Percentiles rank a stretch among this genome's conserved stretches.
Evolutionary conservation across 768 basidiomycete genomes (phyloP).

Genomic region (Podaxis mareebaensis): DNA sequence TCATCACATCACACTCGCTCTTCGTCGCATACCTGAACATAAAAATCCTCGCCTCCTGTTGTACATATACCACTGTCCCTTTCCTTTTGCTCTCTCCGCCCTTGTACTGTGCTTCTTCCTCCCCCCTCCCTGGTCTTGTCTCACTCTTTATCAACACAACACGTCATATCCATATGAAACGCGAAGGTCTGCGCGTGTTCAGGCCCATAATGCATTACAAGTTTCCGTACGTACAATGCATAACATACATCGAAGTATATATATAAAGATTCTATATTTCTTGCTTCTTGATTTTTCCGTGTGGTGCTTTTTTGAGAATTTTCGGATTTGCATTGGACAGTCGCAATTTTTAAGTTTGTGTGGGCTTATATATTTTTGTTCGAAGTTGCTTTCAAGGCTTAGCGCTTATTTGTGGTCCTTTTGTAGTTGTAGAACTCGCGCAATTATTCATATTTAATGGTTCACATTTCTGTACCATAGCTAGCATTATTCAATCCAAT

Average conservation of each 20-base stretch:
- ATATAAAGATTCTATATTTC: not conserved
- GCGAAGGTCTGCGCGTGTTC: slow-evolving; percentile 14
- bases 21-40: not conserved
- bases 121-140: not conserved
- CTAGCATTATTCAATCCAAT: not conserved
- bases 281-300: not conserved
- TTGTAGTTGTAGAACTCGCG: too few species aligned
- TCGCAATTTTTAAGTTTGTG: not conserved
- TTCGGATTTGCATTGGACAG: not conserved
- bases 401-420: too few species aligned
- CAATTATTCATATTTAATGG: not conserved
- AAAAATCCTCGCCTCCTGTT: not conserved
- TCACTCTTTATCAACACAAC: not conserved
- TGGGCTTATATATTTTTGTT: too few species aligned
- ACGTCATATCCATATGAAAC: not conserved
- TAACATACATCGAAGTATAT: not conserved
- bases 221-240: slow-evolving; percentile 2
- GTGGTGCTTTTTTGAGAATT: not conserved
- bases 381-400: too few species aligned
- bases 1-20: not conserved
- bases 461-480: not conserved
- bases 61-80: not conserved
- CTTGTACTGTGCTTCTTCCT: not conserved
- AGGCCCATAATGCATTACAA: slow-evolving; percentile 9
- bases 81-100: too few species aligned